Evolutionary conservation across 2,329 filamentous ascomycete genomes (phyloP).

Genomic region (Pseudogymnoascus sp.): DNA sequence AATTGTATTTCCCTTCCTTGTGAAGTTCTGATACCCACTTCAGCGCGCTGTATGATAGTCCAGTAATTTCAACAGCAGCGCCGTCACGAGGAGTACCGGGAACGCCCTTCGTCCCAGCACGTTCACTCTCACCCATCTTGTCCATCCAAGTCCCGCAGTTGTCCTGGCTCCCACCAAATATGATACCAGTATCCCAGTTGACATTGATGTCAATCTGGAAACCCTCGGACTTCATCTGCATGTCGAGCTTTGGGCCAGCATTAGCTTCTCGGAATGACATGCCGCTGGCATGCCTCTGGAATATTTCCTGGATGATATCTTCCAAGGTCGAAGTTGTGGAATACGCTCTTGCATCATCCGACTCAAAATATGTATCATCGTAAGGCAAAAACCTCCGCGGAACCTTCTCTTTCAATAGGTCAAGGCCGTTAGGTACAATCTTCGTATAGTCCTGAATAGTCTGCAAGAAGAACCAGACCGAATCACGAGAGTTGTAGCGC

Average conservation of each 20-base stretch:
- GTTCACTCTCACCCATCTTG: slow-evolving; percentile 98
- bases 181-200: slow-evolving; percentile 83
- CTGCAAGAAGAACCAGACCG: slow-evolving; percentile 96
- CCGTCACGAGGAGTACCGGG: slow-evolving; percentile 96
- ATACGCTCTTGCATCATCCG: slow-evolving; percentile 76
- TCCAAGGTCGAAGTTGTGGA: slow-evolving; percentile 73
- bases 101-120: slow-evolving; percentile 82
- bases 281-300: slow-evolving; percentile 84
- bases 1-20: slow-evolving; percentile 59
- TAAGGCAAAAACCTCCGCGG: slow-evolving; percentile 85
- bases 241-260: slow-evolving; percentile 78
- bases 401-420: slow-evolving; percentile 67
- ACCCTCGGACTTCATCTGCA: slow-evolving; percentile 84
- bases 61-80: slow-evolving; percentile 89
- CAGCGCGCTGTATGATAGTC: slow-evolving; percentile 82
- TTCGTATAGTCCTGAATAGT: slow-evolving; percentile 87
- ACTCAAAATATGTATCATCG: slow-evolving; percentile 88
- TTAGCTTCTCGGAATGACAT: slow-evolving; percentile 93
- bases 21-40: slow-evolving; percentile 66
- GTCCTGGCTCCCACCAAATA: slow-evolving; percentile 86
- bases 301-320: slow-evolving; percentile 84
- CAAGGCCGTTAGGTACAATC: slow-evolving; percentile 67
- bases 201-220: slow-evolving; percentile 88
- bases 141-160: slow-evolving; percentile 99
- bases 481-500: slow-evolving; percentile 92